These are phyloP conservation scores for Kwoniella europaea DNA, from an alignment of 768 basidiomycete genomes.

Conservation along the genomic window DNA sequence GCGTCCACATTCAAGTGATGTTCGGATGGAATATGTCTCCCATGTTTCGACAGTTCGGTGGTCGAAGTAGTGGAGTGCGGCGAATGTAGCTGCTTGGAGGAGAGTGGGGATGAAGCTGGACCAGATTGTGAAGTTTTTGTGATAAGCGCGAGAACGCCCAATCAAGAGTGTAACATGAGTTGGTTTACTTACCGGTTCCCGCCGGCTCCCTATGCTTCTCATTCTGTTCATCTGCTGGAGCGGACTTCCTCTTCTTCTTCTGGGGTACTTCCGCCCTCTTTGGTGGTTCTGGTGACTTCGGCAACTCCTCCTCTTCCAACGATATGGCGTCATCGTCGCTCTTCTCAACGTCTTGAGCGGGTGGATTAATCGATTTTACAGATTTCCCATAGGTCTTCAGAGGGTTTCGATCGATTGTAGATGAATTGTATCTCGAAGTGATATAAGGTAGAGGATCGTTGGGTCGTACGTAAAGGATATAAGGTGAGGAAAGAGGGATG, in stretches of 20 bases:
- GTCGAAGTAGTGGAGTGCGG: neutral
- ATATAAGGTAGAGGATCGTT: constrained; percentile 11
- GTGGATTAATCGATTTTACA: neutral
- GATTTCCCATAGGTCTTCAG: constrained; percentile 2
- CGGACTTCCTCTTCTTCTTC: neutral
- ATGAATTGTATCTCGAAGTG: constrained; percentile 8
- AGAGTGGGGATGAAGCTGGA: neutral
- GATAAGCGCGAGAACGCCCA: neutral
- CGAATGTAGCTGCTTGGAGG: neutral
- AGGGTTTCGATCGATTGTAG: neutral
- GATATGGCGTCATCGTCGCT: neutral
- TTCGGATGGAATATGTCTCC: constrained; percentile 3
- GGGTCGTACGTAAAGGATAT: constrained; percentile 12
- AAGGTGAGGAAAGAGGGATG: constrained; percentile 18
- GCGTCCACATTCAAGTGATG: constrained; percentile 2
- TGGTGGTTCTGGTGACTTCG: constrained; percentile 4
- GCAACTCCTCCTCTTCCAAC: constrained; percentile 9
- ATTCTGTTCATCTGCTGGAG: neutral
- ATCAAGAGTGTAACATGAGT: neutral
- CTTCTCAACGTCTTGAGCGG: neutral
- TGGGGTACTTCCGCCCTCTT: neutral
- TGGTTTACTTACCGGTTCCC: neutral
- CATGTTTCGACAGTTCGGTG: constrained; percentile 1
- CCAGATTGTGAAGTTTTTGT: too few relatives aligned
- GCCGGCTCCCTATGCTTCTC: neutral